Percentiles rank a stretch among this genome's conserved stretches.
These are phyloP conservation scores for Gnaphalium uliginosum DNA, from an alignment of 129 eudicot genomes.

Conservation along the genomic window DNA sequence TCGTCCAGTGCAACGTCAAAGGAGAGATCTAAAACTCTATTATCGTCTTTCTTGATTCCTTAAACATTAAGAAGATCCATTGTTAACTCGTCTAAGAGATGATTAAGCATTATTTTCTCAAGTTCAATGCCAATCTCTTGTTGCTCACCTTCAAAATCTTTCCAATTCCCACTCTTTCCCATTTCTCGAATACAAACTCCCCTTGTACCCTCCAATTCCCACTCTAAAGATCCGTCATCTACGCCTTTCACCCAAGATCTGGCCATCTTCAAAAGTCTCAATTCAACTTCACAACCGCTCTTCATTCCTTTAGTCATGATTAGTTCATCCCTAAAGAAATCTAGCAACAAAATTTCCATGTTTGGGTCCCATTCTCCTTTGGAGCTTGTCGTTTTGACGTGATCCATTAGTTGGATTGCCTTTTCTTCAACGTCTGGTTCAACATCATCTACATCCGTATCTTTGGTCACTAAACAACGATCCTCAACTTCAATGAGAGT, in stretches of 20 bases:
- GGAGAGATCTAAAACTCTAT: slow-evolving; percentile 16
- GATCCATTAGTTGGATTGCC: slow-evolving; percentile 40
- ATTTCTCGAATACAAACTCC: slow-evolving; percentile 51
- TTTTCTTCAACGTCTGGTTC: slow-evolving; percentile 37
- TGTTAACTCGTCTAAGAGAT: slow-evolving; percentile 57
- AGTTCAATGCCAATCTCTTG: slow-evolving; percentile 47
- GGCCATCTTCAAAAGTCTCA: slow-evolving; percentile 38
- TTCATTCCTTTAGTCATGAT: slow-evolving; percentile 15
- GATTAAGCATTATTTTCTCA: slow-evolving; percentile 40
- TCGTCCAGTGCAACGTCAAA: slow-evolving; percentile 11
- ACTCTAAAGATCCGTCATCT: slow-evolving; percentile 38
- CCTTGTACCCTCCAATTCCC: slow-evolving; percentile 45
- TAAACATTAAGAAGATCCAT: slow-evolving; percentile 36
- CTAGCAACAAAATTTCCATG: slow-evolving; percentile 41
- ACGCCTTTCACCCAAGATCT: slow-evolving; percentile 51
- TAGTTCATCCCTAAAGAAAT: slow-evolving; percentile 53
- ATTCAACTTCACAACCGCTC: slow-evolving; percentile 22
- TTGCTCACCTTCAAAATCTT: slow-evolving; percentile 46
- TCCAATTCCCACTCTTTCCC: slow-evolving; percentile 53
- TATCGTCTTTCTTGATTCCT: slow-evolving; percentile 4
- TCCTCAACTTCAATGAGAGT: slow-evolving; percentile 24
- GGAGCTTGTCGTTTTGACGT: slow-evolving; percentile 23
- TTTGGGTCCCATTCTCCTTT: neutral
- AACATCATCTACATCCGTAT: too few species aligned
- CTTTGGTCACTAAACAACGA: slow-evolving; percentile 1